Base-by-base conservation (phyloP, 495 filamentous ascomycete species). In the Achaetomiella virescens region DNA sequence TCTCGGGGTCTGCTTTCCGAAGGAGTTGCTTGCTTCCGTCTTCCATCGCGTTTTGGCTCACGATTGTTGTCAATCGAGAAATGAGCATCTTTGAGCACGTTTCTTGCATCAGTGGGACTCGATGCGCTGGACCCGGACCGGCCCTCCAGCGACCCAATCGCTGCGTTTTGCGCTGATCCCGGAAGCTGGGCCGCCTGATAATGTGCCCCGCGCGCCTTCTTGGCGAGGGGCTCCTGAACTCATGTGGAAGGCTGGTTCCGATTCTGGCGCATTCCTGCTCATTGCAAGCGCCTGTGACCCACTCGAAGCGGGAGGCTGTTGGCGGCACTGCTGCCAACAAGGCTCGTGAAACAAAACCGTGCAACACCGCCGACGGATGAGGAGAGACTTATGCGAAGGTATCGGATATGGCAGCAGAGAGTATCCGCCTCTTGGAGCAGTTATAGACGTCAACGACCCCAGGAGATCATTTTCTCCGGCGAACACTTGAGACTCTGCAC, bases 21-120 rank as follows among this genome's bases (percentile, higher is more conserved):
- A 31, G 9, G 9, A 4, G 9, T 31, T 31, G 5, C 22, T 10
- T 21, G 15, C 42, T 12, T 15, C 31, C 25, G 29, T 14, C 11
- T 33, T 20, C 24, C 18, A 11, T 27, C 11, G 11, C 10, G 6
- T 43, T 35, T 27, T 15, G n/a, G 4, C 18, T 11, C 21, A n/a
- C n/a, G n/a, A n/a, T 17, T 17, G 6, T 3, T 8, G 7, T 31
- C 5, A 31, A 31, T 31, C 27, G 4, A 5, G 27, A 31, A 36
- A 29, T 59, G 57, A 54, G 62, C 59, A 61, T 35, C 62, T 64
- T 64, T 64, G 62, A 64, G 62, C 62, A 64, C 42, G 52, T 64
- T 64, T 64, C 21, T 52, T 35, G 49, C 55, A 38, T 49, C 50
- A 31, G 43, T 43, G 44, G 59, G 9, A 31, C 27, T 36, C 27